Percentiles rank a stretch among this genome's conserved stretches.
Evolutionary conservation across 805 yeast species (phyloP).

Genomic region (Hanseniaspora meyeri): DNA sequence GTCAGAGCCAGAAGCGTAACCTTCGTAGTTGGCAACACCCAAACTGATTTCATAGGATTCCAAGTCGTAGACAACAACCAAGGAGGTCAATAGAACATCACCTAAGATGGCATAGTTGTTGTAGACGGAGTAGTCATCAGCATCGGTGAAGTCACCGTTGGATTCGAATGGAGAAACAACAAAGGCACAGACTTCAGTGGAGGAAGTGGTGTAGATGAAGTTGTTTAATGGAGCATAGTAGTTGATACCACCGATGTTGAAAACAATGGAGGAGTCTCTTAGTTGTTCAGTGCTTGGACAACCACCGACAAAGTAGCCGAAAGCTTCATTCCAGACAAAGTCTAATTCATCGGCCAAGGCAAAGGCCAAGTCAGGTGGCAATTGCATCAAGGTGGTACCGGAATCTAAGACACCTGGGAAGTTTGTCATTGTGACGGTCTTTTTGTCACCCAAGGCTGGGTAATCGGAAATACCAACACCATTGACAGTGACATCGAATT

Average conservation of each 20-base stretch:
- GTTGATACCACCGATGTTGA: conserved; percentile 47
- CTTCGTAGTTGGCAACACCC: conserved; percentile 32
- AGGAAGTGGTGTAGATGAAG: conserved; percentile 22
- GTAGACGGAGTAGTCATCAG: conserved; percentile 15
- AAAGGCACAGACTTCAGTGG: conserved; percentile 32
- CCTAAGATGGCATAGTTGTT: conserved; percentile 36
- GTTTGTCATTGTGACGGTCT: conserved; percentile 23
- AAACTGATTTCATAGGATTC: conserved; percentile 34
- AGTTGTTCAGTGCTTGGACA: conserved; percentile 29
- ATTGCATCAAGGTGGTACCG: conserved; percentile 35
- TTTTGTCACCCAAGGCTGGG: conserved; percentile 16
- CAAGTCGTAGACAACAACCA: conserved; percentile 45
- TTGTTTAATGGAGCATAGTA: conserved; percentile 39
- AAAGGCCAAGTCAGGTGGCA: conserved; percentile 31
- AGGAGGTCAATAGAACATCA: conserved; percentile 40
- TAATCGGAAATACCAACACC: conserved; percentile 26
- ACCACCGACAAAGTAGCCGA: conserved; percentile 33
- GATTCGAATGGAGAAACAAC: conserved; percentile 26
- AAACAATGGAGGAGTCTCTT: conserved; percentile 22
- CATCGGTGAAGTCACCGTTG: conserved; percentile 15
- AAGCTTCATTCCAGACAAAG: conserved; percentile 29
- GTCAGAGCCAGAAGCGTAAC: conserved; percentile 20
- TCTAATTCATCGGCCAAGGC: conserved; percentile 29
- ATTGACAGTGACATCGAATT: conserved; percentile 27
- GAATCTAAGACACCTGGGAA: conserved; percentile 35